phyloP scores from a whole-genome alignment of 441 rosid species.

The Breynia disticha region DNA sequence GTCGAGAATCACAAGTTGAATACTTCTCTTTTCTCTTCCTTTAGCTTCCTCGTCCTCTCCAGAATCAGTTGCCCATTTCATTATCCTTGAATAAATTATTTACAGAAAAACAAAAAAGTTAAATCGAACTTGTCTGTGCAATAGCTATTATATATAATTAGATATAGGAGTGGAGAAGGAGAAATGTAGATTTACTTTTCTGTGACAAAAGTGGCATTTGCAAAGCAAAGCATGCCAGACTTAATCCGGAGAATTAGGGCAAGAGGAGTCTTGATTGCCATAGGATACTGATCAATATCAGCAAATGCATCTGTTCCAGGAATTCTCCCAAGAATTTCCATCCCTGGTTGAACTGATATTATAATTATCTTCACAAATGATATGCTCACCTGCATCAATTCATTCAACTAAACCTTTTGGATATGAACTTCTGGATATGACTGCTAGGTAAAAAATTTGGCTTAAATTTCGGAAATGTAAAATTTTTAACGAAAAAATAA shows the following conservation, averaged over 20 bases:
- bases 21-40: conserved; percentile 17
- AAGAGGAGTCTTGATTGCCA: conserved; percentile 49
- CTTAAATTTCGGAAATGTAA: no score
- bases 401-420: no score
- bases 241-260: conserved; percentile 48
- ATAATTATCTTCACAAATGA: conserved; percentile 64
- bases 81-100: conserved; percentile 28
- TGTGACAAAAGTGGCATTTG: conserved; percentile 58
- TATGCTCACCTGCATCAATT: conserved; percentile 37
- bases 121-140: not conserved
- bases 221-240: conserved; percentile 71
- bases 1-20: conserved; percentile 59
- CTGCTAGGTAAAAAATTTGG: no score
- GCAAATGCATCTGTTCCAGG: conserved; percentile 47
- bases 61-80: conserved; percentile 28
- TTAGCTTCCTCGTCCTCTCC: conserved; percentile 30
- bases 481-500: no score
- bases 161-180: not conserved
- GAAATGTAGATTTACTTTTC: conserved; percentile 31
- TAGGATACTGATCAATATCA: conserved; percentile 58
- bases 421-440: no score
- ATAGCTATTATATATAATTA: not conserved
- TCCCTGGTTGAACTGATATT: conserved; percentile 54
- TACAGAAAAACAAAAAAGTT: not conserved
- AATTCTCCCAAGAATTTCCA: conserved; percentile 54